phyloP scores from a whole-genome alignment of 2,329 filamentous ascomycete genomes.

The Aspergillus brasiliensis region DNA sequence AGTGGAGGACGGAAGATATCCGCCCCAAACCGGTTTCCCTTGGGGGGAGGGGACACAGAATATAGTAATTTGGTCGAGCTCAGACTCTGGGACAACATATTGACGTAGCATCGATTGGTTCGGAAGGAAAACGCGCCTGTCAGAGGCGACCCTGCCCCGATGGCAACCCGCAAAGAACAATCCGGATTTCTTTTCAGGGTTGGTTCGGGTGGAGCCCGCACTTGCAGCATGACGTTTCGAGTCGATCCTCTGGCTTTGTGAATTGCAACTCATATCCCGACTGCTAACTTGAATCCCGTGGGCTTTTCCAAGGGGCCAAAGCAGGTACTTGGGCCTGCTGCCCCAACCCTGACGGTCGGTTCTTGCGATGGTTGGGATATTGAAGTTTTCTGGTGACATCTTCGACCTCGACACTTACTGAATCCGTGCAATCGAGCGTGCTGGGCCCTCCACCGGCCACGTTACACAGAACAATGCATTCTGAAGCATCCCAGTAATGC shows the following conservation, averaged over 20 bases:
- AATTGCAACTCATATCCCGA: neutral
- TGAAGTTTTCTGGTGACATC: neutral
- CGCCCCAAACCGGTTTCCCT: neutral
- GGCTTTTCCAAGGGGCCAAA: neutral
- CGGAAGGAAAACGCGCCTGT: neutral
- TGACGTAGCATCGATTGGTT: neutral
- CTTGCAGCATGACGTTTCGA: neutral
- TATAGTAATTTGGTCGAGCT: neutral
- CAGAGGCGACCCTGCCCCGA: neutral
- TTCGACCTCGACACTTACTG: neutral
- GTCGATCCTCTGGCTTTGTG: neutral
- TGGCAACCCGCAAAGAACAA: neutral
- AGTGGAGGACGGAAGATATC: neutral
- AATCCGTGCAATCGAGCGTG: too few relatives aligned
- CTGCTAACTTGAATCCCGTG: neutral
- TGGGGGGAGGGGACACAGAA: neutral
- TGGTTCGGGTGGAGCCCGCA: neutral
- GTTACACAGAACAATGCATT: neutral
- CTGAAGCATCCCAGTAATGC: too few relatives aligned
- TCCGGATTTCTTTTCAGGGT: neutral
- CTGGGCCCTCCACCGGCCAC: neutral
- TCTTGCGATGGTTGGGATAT: too few relatives aligned
- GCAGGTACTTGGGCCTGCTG: neutral
- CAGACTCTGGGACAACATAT: neutral
- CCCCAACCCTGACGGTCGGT: too few relatives aligned